Evolutionary conservation across 2,329 filamentous ascomycete species (phyloP).

Genomic region (Fonsecaea erecta): DNA sequence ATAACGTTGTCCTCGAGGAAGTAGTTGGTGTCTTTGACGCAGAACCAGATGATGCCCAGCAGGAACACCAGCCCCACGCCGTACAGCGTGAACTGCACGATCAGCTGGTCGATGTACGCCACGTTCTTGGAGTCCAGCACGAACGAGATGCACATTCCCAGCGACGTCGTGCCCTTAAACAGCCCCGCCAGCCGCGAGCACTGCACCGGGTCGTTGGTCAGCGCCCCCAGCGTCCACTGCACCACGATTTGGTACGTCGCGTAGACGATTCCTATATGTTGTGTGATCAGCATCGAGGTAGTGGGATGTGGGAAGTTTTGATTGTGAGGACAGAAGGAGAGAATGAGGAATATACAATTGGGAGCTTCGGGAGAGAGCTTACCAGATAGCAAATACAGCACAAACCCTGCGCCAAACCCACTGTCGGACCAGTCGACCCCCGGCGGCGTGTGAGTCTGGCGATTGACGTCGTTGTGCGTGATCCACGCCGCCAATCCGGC

Average conservation of each 20-base stretch:
- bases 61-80: conserved; percentile 28
- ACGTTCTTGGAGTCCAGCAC: conserved; percentile 35
- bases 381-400: conserved; percentile 30
- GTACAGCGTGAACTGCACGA: conserved; percentile 35
- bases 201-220: conserved; percentile 32
- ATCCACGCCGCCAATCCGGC: conserved; percentile 31
- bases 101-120: conserved; percentile 31
- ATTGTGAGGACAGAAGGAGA: too few relatives aligned
- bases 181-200: conserved; percentile 30
- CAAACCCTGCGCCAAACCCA: conserved; percentile 26
- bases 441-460: conserved; percentile 12
- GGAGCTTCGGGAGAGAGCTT: not conserved
- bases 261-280: conserved; percentile 30
- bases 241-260: conserved; percentile 29
- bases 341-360: not conserved
- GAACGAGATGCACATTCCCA: conserved; percentile 37
- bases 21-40: conserved; percentile 36
- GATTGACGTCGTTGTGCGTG: conserved; percentile 23
- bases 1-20: conserved; percentile 37
- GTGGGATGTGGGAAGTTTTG: not conserved
- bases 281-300: not conserved
- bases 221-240: conserved; percentile 30
- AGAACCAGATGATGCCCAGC: conserved; percentile 26
- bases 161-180: conserved; percentile 32
- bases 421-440: conserved; percentile 30